A percentile compares a stretch with the other conserved stretches of the same genome.
These are phyloP conservation scores for Torulaspora quercuum DNA, from an alignment of 805 yeast genomes.

Conservation along the genomic window DNA sequence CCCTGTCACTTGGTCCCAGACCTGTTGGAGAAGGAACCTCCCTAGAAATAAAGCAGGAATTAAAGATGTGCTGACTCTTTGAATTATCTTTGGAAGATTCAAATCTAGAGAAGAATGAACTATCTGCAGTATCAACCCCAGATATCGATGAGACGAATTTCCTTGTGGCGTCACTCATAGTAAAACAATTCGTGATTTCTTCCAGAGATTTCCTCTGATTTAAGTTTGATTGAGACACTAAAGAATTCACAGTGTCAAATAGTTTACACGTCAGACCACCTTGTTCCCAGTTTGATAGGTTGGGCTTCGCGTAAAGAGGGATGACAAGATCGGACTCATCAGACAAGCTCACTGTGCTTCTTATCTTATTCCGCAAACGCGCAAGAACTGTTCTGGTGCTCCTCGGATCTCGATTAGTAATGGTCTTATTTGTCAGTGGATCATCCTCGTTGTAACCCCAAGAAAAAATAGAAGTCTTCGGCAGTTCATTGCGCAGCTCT, in stretches of 20 bases:
- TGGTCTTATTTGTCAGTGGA: conserved; percentile 18
- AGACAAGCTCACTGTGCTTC: conserved; percentile 45
- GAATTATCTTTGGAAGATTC: conserved; percentile 12
- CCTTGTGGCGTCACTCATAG: conserved; percentile 23
- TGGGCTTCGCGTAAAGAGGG: conserved; percentile 44
- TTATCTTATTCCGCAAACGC: conserved; percentile 40
- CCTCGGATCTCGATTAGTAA: conserved; percentile 4
- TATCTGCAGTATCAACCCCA: conserved; percentile 14
- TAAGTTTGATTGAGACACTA: conserved; percentile 18
- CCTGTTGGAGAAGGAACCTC: neutral
- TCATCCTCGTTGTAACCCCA: conserved; percentile 45
- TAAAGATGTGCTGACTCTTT: conserved; percentile 20
- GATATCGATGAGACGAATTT: conserved; percentile 26
- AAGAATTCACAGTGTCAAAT: conserved; percentile 28
- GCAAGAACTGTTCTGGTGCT: conserved; percentile 8
- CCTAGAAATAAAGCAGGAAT: conserved; percentile 24
- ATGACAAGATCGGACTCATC: conserved; percentile 51
- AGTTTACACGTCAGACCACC: conserved; percentile 25
- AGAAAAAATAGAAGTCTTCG: conserved; percentile 45
- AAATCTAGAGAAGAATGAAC: conserved; percentile 25
- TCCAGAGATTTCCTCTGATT: conserved; percentile 24
- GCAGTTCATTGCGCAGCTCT: conserved; percentile 65
- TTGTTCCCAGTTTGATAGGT: conserved; percentile 30
- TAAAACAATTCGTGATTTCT: conserved; percentile 20
- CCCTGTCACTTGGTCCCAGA: conserved; percentile 4